Evolutionary conservation across 106 monocot species (phyloP).

Genomic region (Acorus gramineus): DNA sequence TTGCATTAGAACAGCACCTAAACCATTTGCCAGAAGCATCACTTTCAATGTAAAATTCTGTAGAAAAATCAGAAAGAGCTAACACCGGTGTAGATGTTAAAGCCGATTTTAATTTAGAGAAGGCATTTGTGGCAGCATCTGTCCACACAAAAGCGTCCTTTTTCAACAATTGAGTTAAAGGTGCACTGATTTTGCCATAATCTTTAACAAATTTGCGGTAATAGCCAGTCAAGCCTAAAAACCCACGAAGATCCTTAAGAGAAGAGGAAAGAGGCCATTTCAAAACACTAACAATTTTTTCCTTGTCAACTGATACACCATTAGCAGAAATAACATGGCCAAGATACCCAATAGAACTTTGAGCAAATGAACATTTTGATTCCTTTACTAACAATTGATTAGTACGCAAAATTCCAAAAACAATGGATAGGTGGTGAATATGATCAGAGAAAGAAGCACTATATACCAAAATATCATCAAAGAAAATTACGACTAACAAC

Average conservation of each 20-base stretch:
- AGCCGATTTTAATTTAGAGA: not conserved
- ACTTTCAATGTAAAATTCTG: not conserved
- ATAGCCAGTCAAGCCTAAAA: constrained; percentile 8
- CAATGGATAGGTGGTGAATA: too few species aligned
- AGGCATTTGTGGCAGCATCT: not conserved
- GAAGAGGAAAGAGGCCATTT: not conserved
- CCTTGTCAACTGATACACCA: too few species aligned
- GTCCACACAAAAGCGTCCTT: not conserved
- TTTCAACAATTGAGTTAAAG: not conserved
- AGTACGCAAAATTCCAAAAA: too few species aligned
- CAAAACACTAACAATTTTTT: too few species aligned
- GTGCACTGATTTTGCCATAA: constrained; percentile 2
- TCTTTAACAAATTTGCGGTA: not conserved
- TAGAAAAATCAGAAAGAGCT: not conserved
- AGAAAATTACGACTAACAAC: too few species aligned
- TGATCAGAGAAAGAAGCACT: too few species aligned
- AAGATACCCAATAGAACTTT: too few species aligned
- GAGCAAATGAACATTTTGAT: too few species aligned
- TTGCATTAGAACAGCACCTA: constrained; percentile 10
- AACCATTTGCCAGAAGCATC: constrained; percentile 1
- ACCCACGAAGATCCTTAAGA: not conserved
- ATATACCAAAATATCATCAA: too few species aligned
- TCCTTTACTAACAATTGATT: too few species aligned
- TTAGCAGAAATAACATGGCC: too few species aligned
- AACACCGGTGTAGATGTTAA: not conserved